Evolutionary conservation across 495 filamentous ascomycete genomes (phyloP).

Genomic region (Penicillium odoratum): DNA sequence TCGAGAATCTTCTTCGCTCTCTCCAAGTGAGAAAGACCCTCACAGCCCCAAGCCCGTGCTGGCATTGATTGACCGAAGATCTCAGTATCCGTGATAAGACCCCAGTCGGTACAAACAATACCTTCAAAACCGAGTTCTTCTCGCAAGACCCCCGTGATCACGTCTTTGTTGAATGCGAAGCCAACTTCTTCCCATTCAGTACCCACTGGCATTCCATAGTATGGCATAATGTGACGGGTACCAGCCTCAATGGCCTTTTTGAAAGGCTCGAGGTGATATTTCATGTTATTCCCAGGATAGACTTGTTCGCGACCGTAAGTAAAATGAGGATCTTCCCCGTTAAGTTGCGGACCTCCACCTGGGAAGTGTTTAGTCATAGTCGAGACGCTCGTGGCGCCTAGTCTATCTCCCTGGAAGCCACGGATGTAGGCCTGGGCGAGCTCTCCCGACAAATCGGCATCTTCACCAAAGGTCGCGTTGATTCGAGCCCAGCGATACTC

Average conservation of each 20-base stretch:
- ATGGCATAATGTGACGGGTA: constrained; percentile 37
- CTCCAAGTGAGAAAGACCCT: constrained; percentile 4
- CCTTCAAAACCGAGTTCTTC: constrained; percentile 39
- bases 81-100: constrained; percentile 14
- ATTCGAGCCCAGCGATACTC: constrained; percentile 40
- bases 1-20: constrained; percentile 26
- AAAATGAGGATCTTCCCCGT: constrained; percentile 42
- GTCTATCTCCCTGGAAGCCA: constrained; percentile 4
- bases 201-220: constrained; percentile 17
- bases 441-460: constrained; percentile 26
- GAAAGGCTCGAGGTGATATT: constrained; percentile 23
- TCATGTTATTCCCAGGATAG: constrained; percentile 35
- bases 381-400: constrained; percentile 22
- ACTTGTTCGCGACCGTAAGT: constrained; percentile 35
- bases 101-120: constrained; percentile 39
- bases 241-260: constrained; percentile 28
- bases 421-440: neutral
- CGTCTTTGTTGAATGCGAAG: constrained; percentile 22
- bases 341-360: constrained; percentile 33
- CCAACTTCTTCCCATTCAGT: constrained; percentile 27
- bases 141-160: constrained; percentile 35
- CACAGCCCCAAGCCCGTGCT: neutral
- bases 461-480: constrained; percentile 28
- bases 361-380: constrained; percentile 43
- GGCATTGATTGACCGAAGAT: neutral